A percentile compares a stretch with the other conserved stretches of the same genome.
phyloP scores from a whole-genome alignment of 257 asterid genomes.

The Solanum paucissectum region DNA sequence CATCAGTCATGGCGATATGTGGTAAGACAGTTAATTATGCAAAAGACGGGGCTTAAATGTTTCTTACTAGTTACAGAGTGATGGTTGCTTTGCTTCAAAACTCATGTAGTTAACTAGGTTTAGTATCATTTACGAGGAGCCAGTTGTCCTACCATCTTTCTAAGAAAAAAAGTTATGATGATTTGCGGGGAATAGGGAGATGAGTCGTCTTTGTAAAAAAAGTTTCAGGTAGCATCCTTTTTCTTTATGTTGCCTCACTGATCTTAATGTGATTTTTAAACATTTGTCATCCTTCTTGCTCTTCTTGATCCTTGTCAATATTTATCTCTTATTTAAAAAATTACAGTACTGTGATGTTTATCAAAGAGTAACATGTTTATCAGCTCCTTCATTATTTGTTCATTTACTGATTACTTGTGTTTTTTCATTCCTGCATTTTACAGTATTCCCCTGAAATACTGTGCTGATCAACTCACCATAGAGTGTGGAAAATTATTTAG shows the following conservation, averaged over 20 bases:
- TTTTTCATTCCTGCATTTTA: not conserved
- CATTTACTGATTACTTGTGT: not conserved
- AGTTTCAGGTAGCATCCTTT: not conserved
- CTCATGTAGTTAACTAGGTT: not conserved
- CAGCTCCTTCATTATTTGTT: not conserved
- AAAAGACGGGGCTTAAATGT: not conserved
- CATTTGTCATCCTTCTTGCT: not conserved
- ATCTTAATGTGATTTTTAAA: not conserved
- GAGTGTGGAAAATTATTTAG: not conserved
- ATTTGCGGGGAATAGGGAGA: not conserved
- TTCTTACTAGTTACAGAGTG: not conserved
- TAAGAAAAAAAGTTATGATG: not conserved
- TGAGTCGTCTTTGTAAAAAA: not conserved
- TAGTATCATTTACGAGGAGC: not conserved
- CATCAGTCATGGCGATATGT: conserved; percentile 79
- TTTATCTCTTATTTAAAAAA: not conserved
- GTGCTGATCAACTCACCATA: not conserved
- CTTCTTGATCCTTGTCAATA: not conserved
- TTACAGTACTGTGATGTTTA: not conserved
- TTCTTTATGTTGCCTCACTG: not conserved
- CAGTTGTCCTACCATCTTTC: not conserved
- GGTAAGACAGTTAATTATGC: conserved; percentile 37
- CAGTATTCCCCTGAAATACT: not conserved
- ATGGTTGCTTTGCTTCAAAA: not conserved
- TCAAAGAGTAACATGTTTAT: not conserved